phyloP scores from a whole-genome alignment of 2,329 filamentous ascomycete species.

The Fragosphaeria purpurea region DNA sequence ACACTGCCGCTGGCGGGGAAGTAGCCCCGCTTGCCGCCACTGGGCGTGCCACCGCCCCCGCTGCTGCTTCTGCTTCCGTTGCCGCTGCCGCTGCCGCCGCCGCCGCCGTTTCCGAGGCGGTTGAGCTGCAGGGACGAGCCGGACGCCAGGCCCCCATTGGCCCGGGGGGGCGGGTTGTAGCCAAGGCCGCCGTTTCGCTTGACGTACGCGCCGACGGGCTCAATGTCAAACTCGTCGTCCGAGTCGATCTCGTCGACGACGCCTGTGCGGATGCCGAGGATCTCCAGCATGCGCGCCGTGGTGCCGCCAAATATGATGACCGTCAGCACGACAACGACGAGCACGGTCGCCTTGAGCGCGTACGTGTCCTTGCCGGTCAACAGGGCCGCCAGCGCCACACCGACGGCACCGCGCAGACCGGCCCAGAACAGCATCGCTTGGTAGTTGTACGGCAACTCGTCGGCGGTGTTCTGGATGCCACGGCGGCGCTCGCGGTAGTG shows the following conservation, averaged over 20 bases:
- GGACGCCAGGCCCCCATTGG: background rate
- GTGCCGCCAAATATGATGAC: slow-evolving; percentile 99
- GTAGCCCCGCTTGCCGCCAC: slow-evolving; percentile 11
- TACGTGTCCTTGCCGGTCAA: slow-evolving; percentile 72
- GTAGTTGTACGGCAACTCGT: slow-evolving; percentile 89
- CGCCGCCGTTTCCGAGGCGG: slow-evolving; percentile 30
- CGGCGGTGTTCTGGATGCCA: slow-evolving; percentile 60
- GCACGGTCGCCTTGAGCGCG: slow-evolving; percentile 83
- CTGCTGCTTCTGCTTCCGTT: slow-evolving; percentile 30
- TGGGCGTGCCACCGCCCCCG: slow-evolving; percentile 20
- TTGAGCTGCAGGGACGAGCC: slow-evolving; percentile 48
- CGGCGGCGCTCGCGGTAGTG: slow-evolving; percentile 71
- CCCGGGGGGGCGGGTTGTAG: slow-evolving; percentile 57
- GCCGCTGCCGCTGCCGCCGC: slow-evolving; percentile 6
- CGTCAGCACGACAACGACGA: slow-evolving; percentile 92
- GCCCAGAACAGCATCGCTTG: slow-evolving; percentile 99
- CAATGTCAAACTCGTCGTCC: slow-evolving; percentile 97
- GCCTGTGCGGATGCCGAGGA: slow-evolving; percentile 88
- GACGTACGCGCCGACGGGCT: slow-evolving; percentile 64
- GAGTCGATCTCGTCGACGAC: slow-evolving; percentile 96
- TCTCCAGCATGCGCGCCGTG: slow-evolving; percentile 94
- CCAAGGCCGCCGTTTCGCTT: slow-evolving; percentile 75
- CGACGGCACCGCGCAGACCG: slow-evolving; percentile 86
- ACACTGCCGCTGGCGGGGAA: slow-evolving; percentile 9
- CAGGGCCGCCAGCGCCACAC: slow-evolving; percentile 85